These are phyloP conservation scores for Leccinum cinnamomeum DNA, from an alignment of 1,284 basidiomycete species.

Conservation along the genomic window DNA sequence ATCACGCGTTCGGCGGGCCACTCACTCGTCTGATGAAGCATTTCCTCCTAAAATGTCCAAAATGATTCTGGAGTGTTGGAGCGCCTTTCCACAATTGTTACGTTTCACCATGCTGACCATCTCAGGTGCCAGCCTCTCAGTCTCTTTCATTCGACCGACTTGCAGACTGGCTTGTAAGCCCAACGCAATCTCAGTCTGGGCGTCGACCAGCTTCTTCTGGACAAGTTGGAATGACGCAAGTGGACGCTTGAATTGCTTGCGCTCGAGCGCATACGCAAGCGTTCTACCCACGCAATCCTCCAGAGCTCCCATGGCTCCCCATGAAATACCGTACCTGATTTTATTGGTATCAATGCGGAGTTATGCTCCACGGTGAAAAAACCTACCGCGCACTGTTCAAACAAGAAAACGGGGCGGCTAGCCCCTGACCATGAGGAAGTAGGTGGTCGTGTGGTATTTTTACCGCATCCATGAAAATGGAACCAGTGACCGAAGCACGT, in stretches of 20 bases:
- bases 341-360: constrained; percentile 1
- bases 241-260: constrained; percentile 87
- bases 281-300: constrained; percentile 87
- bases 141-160: constrained; percentile 90
- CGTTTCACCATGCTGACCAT: constrained; percentile 96
- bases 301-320: constrained; percentile 93
- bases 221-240: constrained; percentile 94
- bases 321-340: constrained; percentile 80
- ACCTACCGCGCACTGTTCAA: constrained; percentile 81
- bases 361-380: not conserved
- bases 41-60: constrained; percentile 92
- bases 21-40: constrained; percentile 76
- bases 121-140: constrained; percentile 78
- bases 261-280: constrained; percentile 84
- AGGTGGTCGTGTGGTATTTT: constrained; percentile 67
- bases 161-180: constrained; percentile 82
- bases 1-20: not conserved
- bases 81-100: constrained; percentile 94
- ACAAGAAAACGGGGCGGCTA: constrained; percentile 87
- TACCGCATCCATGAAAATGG: constrained; percentile 91
- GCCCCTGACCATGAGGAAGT: constrained; percentile 73
- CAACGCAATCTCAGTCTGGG: constrained; percentile 81
- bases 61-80: constrained; percentile 76
- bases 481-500: constrained; percentile 88
- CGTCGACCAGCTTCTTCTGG: constrained; percentile 96